Evolutionary conservation across 2,329 filamentous ascomycete species (phyloP).

Genomic region (Trichoderma brevicompactum): DNA sequence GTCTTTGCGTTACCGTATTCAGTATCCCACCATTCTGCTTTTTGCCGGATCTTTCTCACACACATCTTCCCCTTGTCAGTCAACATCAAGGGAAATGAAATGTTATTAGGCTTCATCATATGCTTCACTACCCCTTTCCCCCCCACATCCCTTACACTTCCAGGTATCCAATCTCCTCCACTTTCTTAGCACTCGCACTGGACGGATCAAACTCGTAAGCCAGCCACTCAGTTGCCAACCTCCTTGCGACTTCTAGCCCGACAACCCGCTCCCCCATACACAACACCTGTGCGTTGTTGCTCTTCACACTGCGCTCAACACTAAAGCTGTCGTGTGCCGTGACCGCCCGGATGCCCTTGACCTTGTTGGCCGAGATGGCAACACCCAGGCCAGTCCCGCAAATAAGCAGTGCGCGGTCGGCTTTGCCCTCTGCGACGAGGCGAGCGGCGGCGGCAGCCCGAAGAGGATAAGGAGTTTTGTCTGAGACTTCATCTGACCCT

Average conservation of each 20-base stretch:
- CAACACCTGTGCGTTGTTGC: slow-evolving; percentile 85
- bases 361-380: slow-evolving; percentile 87
- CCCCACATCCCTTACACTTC: slow-evolving; percentile 36
- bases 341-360: slow-evolving; percentile 82
- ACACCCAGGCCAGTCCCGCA: slow-evolving; percentile 88
- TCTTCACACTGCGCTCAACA: slow-evolving; percentile 78
- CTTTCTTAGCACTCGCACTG: slow-evolving; percentile 51
- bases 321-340: slow-evolving; percentile 87
- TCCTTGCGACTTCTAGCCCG: slow-evolving; percentile 76
- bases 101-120: neutral
- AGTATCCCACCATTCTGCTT: neutral
- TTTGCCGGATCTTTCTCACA: neutral
- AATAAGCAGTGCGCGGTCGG: slow-evolving; percentile 79
- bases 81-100: neutral
- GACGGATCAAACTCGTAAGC: slow-evolving; percentile 77
- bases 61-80: neutral
- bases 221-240: slow-evolving; percentile 80
- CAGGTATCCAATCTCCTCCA: slow-evolving; percentile 48
- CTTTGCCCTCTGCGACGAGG: slow-evolving; percentile 64
- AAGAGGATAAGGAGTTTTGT: slow-evolving; percentile 84
- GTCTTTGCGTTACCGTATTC: neutral
- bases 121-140: neutral
- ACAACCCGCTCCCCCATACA: slow-evolving; percentile 86
- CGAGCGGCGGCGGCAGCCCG: slow-evolving; percentile 73
- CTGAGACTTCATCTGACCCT: slow-evolving; percentile 65